Evolutionary conservation across 2,329 filamentous ascomycete genomes (phyloP).

Genomic region (Chaetomium strumarium): DNA sequence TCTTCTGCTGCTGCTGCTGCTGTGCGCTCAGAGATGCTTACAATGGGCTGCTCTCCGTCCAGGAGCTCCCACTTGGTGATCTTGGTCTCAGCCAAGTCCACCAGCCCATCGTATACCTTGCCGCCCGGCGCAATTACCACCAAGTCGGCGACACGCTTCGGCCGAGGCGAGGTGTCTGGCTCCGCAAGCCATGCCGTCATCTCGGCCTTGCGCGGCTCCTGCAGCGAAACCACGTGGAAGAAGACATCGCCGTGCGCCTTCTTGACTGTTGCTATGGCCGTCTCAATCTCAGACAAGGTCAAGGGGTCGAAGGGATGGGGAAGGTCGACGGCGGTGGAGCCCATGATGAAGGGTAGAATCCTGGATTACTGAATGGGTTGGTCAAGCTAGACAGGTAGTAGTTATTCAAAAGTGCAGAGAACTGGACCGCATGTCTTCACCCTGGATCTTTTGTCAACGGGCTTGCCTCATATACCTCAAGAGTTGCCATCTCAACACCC

Average conservation of each 20-base stretch:
- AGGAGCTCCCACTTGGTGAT: slow-evolving; percentile 70
- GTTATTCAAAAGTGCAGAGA: not conserved
- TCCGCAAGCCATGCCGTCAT: slow-evolving; percentile 74
- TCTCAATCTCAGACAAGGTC: slow-evolving; percentile 64
- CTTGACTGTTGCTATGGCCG: slow-evolving; percentile 61
- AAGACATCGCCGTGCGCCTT: slow-evolving; percentile 64
- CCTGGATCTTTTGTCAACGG: too few relatives aligned
- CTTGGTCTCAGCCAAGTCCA: slow-evolving; percentile 62
- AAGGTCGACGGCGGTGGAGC: not conserved
- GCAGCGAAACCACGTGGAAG: slow-evolving; percentile 82
- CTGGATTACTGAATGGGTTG: not conserved
- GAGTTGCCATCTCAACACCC: not conserved
- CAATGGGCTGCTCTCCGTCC: slow-evolving; percentile 74
- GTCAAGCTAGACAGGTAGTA: not conserved
- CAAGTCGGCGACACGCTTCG: slow-evolving; percentile 70
- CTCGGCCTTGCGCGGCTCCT: slow-evolving; percentile 78
- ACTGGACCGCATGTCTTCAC: too few relatives aligned
- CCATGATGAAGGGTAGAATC: slow-evolving; percentile 12
- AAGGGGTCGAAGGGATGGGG: slow-evolving; percentile 75
- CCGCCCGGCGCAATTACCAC: slow-evolving; percentile 75
- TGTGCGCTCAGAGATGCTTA: slow-evolving; percentile 38
- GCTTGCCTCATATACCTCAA: too few relatives aligned
- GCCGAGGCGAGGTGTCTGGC: slow-evolving; percentile 54
- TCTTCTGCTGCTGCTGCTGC: too few relatives aligned
- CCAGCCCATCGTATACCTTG: slow-evolving; percentile 75